A percentile compares a stretch with the other conserved stretches of the same genome.
These are phyloP conservation scores for Nothopassalora personata DNA, from an alignment of 2,329 filamentous ascomycete genomes.

Conservation along the genomic window DNA sequence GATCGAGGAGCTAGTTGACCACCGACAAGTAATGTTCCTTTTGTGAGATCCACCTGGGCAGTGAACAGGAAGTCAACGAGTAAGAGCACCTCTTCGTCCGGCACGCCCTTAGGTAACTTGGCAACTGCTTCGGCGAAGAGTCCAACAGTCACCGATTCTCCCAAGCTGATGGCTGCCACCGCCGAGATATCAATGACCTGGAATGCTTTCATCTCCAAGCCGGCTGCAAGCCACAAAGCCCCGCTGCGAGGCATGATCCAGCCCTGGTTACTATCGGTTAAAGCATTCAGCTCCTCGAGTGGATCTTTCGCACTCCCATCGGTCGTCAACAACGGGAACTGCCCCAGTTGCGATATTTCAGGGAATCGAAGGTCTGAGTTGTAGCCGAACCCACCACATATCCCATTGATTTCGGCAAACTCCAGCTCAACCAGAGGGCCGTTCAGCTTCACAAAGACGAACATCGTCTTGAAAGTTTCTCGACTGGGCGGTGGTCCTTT, in stretches of 20 bases:
- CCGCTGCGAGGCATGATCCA: constrained; percentile 4
- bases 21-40: not conserved
- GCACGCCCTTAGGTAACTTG: constrained; percentile 3
- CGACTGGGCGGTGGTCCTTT: not conserved
- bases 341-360: constrained; percentile 2
- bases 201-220: constrained; percentile 5
- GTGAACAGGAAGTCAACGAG: constrained; percentile 4
- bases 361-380: constrained; percentile 6
- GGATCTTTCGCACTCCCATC: constrained; percentile 1
- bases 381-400: constrained; percentile 11
- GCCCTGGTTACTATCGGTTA: not conserved
- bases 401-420: constrained; percentile 8
- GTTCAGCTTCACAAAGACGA: constrained; percentile 11
- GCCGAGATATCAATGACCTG: constrained; percentile 4
- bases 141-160: constrained; percentile 5
- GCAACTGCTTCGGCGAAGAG: constrained; percentile 9
- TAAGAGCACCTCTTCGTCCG: not conserved
- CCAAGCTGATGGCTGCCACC: constrained; percentile 3
- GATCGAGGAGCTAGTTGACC: constrained; percentile 7
- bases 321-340: constrained; percentile 8
- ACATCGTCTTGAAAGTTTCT: constrained; percentile 6
- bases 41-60: constrained; percentile 2
- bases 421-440: constrained; percentile 12
- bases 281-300: constrained; percentile 1
- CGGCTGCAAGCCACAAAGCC: constrained; percentile 10